Evolutionary conservation across 768 basidiomycete genomes (phyloP).

Genomic region (Sutorius australiensis): DNA sequence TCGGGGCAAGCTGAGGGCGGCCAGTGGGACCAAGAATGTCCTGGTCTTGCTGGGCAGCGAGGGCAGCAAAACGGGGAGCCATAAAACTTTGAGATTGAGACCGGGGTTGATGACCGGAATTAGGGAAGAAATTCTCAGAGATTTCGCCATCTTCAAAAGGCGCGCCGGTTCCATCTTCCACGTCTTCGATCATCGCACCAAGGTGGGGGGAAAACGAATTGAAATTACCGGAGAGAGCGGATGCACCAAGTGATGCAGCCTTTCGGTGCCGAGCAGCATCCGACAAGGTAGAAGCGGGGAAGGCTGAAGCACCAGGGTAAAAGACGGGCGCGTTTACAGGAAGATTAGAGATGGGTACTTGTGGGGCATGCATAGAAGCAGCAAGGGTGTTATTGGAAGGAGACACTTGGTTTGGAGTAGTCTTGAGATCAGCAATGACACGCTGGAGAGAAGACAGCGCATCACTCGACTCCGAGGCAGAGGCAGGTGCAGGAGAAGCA

Average conservation of each 20-base stretch:
- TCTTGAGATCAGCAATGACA: constrained; percentile 92
- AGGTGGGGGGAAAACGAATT: constrained; percentile 76
- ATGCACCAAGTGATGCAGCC: constrained; percentile 66
- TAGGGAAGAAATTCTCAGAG: constrained; percentile 49
- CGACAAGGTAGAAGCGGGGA: constrained; percentile 41
- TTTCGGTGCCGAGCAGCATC: constrained; percentile 74
- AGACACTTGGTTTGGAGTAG: constrained; percentile 51
- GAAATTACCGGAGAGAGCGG: constrained; percentile 55
- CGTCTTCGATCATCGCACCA: constrained; percentile 81
- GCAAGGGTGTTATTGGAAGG: constrained; percentile 38
- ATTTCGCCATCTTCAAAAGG: constrained; percentile 80
- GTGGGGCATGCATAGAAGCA: constrained; percentile 46
- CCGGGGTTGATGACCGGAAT: constrained; percentile 59
- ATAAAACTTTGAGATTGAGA: constrained; percentile 82
- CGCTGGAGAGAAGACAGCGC: constrained; percentile 86
- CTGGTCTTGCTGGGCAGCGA: constrained; percentile 66
- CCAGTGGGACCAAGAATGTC: constrained; percentile 68
- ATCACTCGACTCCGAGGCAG: constrained; percentile 65
- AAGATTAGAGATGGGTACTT: constrained; percentile 46
- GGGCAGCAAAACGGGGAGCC: constrained; percentile 83
- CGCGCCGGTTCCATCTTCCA: constrained; percentile 52
- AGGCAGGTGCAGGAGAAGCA: constrained; percentile 46
- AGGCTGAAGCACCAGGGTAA: constrained; percentile 62
- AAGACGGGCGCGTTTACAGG: constrained; percentile 69
- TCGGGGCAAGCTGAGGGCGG: constrained; percentile 86